Evolutionary conservation across 352 stramenopile genomes (phyloP), one percentile per base, ranked within the genome.

Genomic region (Blastocystis sp.): DNA sequence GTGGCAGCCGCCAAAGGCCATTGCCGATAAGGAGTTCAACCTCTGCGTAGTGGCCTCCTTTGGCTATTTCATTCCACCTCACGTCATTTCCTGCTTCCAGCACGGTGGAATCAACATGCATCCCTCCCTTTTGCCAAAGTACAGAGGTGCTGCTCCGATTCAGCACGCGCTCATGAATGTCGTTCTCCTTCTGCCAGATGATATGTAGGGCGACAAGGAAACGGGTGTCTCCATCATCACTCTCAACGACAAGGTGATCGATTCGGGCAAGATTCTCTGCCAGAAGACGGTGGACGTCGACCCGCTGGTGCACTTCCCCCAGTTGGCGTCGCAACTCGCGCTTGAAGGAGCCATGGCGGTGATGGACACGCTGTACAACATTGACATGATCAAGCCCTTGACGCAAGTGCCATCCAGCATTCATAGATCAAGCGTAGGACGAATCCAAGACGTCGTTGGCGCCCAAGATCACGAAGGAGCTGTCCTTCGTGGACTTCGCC

Each of bases 41-140:
- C 52, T 88, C 2, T 88, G 62, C 17, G 64, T 88, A 0, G 62
- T 76, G 48, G 78, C 78, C 61, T 88, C 78, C 4, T 88, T 88
- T 88, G 78, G 78, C 38, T 88, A 76, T 61, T 88, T 88, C 28
- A 77, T 88, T 17, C 78, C 78, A 52, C 62, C 62, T 19, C 62
- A 88, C 41, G 66, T 88, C 4, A 88, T 88, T 62, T 62, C 62
- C 2, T 78, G 62, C 45, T 88, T 88, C 56, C 41, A 76, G 62
- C 28, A 78, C 53, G 78, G 78, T 59, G 78, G 78, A 52, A 71
- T 88, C n/a, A 88, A 88, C 48, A 78, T 88, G 62, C 78, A 88
- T 59, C 78, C 78, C 17, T 88, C 78, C 78, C 66, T 88, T n/a
- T 52, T 88, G 11, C 78, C 78, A 1, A 88, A 88, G 28, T 88